Evolutionary conservation across 495 filamentous ascomycete species (phyloP).

Genomic region (Usnea hakonensis): DNA sequence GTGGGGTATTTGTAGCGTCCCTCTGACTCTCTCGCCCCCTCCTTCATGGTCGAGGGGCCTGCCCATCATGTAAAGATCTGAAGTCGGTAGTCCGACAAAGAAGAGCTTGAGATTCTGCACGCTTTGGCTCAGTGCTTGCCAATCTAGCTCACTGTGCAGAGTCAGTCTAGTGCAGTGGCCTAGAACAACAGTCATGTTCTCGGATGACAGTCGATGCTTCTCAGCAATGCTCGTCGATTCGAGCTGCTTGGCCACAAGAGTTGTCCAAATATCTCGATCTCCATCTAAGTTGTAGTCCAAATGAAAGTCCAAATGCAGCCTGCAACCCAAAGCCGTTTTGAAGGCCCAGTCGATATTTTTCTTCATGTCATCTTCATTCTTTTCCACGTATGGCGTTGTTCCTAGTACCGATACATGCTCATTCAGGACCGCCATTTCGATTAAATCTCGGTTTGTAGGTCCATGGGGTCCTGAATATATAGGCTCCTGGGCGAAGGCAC

Average conservation of each 20-base stretch:
- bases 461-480: slow-evolving; percentile 51
- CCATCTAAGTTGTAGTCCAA: slow-evolving; percentile 61
- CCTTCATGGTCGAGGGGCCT: slow-evolving; percentile 30
- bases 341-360: slow-evolving; percentile 60
- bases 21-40: slow-evolving; percentile 36
- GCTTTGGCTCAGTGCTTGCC: slow-evolving; percentile 36
- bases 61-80: slow-evolving; percentile 69
- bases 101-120: slow-evolving; percentile 51
- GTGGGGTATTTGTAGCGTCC: slow-evolving; percentile 54
- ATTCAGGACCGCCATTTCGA: slow-evolving; percentile 39
- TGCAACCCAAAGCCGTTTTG: slow-evolving; percentile 36
- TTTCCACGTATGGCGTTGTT: slow-evolving; percentile 66
- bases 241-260: slow-evolving; percentile 41
- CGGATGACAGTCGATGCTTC: background rate
- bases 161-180: slow-evolving; percentile 67
- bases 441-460: slow-evolving; percentile 37
- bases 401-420: slow-evolving; percentile 54
- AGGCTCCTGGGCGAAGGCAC: slow-evolving; percentile 64
- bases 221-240: background rate
- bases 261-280: slow-evolving; percentile 40
- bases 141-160: slow-evolving; percentile 44
- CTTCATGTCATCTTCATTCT: slow-evolving; percentile 38
- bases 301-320: slow-evolving; percentile 63
- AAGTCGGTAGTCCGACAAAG: slow-evolving; percentile 65
- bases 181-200: slow-evolving; percentile 48